Base-by-base conservation (phyloP, 163 green algal genomes). In the Volvox carteri region DNA sequence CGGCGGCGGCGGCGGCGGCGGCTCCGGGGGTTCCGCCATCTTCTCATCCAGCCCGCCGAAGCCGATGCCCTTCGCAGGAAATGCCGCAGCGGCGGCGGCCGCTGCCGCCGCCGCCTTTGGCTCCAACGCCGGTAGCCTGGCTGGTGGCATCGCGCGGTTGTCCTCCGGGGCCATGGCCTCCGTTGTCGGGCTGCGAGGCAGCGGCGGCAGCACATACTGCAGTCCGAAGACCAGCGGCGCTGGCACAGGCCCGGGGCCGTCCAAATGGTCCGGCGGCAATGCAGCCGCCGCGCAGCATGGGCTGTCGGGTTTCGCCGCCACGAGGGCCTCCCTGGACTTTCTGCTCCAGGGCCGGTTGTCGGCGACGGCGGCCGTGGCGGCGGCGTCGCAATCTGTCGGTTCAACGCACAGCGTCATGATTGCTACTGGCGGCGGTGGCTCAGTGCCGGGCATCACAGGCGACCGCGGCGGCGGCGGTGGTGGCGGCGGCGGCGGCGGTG, bases 31-130 rank as follows among this genome's bases (percentile, higher is more conserved):
- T 23, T 25, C 28, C 72, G 72, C 39, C 6, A 79, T 37, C 2
- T 80, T 41, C 46, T 60, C 77, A 4, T 84, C n/a, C 52, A 85
- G 77, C 56, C 77, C 77, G 37, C 52, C 77, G 14, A 85, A 85
- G 77, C 28, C 77, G 25, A 35, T 18, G 52, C 54, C 77, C 23
- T 85, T 85, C 35, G 50, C 33, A 52, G 50, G 33, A 33, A 62
- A 35, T 23, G 77, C 35, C 37, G 65, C 25, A 30, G 65, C 30
- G 14, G 65, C 65, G 30, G 65, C 25, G 65, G 77, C 77, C 1
- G 77, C 77, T 37, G 77, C 77, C 54, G 77, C 77, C 52, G 77
- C 77, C 18, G 77, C 77, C 21, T 72, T 85, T 35, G 77, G 75
- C 75, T 67, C 75, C 46, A 72, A 30, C 46, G 18, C 50, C 75